Percentiles rank a stretch among this genome's conserved stretches.
Evolutionary conservation across 768 basidiomycete genomes (phyloP).

Genomic region (Lepiota venenata): DNA sequence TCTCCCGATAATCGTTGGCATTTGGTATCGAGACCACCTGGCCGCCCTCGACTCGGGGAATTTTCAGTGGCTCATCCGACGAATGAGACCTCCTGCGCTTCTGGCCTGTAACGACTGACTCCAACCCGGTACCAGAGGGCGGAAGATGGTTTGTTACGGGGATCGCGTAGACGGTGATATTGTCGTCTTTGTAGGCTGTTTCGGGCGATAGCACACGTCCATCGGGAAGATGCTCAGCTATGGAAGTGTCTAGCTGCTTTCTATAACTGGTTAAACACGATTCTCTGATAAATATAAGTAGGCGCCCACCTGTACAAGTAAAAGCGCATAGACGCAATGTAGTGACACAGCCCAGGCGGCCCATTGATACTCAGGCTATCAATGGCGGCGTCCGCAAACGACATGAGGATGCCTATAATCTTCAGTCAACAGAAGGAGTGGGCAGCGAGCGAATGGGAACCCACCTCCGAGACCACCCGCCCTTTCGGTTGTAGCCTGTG

Average conservation of each 20-base stretch:
- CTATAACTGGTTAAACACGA: slow-evolving; percentile 28
- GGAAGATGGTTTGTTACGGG: slow-evolving; percentile 31
- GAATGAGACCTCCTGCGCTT: slow-evolving; percentile 46
- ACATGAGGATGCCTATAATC: slow-evolving; percentile 68
- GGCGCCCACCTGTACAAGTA: slow-evolving; percentile 60
- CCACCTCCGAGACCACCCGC: slow-evolving; percentile 73
- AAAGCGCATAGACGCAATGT: slow-evolving; percentile 64
- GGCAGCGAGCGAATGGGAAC: slow-evolving; percentile 13
- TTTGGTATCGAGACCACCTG: neutral
- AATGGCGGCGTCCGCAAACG: slow-evolving; percentile 68
- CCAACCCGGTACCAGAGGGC: neutral
- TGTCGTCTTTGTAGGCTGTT: slow-evolving; percentile 49
- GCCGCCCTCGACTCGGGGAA: slow-evolving; percentile 15
- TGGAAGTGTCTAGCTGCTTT: slow-evolving; percentile 45
- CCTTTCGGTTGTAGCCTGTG: slow-evolving; percentile 57
- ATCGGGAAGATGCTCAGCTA: slow-evolving; percentile 29
- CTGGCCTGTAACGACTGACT: slow-evolving; percentile 18
- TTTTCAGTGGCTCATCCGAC: slow-evolving; percentile 35
- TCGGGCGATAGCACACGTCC: slow-evolving; percentile 5
- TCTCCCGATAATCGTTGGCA: neutral
- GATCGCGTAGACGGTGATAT: slow-evolving; percentile 62
- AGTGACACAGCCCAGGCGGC: slow-evolving; percentile 70
- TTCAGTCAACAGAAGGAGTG: neutral
- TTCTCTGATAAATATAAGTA: neutral
- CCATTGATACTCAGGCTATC: slow-evolving; percentile 60